phyloP scores from a whole-genome alignment of 805 yeast species.

The Spathaspora girioi region DNA sequence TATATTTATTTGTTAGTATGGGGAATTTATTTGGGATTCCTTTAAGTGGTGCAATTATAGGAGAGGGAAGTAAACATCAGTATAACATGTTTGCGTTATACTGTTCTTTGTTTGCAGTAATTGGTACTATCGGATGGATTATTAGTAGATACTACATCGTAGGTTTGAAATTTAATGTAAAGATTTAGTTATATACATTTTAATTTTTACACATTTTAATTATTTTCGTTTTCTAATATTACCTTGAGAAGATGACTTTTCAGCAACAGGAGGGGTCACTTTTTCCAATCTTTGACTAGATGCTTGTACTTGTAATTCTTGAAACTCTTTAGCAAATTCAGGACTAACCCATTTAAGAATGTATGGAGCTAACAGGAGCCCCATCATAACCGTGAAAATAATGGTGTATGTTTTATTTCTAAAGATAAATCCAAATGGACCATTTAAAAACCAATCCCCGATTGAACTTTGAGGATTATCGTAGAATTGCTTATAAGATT shows the following conservation, averaged over 20 bases:
- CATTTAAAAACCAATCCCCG: constrained; percentile 28
- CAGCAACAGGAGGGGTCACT: not conserved
- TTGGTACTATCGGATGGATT: constrained; percentile 26
- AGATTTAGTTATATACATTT: constrained; percentile 1
- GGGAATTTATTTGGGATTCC: constrained; percentile 37
- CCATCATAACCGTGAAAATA: constrained; percentile 24
- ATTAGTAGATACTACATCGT: constrained; percentile 27
- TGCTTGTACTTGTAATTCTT: constrained; percentile 7
- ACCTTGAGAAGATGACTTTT: not conserved
- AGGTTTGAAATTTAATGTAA: constrained; percentile 24
- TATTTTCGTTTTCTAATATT: constrained; percentile 3
- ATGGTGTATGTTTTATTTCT: constrained; percentile 32
- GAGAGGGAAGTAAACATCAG: constrained; percentile 21
- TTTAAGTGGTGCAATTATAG: constrained; percentile 33
- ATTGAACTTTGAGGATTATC: constrained; percentile 28
- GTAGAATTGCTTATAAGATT: constrained; percentile 28
- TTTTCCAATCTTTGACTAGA: constrained; percentile 4
- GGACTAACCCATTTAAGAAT: constrained; percentile 28
- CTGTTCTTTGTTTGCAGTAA: constrained; percentile 25
- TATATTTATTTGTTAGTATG: constrained; percentile 54
- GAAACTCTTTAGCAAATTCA: constrained; percentile 31
- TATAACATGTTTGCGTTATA: constrained; percentile 31
- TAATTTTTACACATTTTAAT: too few relatives aligned
- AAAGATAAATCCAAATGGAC: constrained; percentile 42
- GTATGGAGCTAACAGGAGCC: constrained; percentile 30